These are phyloP conservation scores for Phanerodontia chrysosporium DNA, from an alignment of 768 basidiomycete genomes.

Conservation along the genomic window DNA sequence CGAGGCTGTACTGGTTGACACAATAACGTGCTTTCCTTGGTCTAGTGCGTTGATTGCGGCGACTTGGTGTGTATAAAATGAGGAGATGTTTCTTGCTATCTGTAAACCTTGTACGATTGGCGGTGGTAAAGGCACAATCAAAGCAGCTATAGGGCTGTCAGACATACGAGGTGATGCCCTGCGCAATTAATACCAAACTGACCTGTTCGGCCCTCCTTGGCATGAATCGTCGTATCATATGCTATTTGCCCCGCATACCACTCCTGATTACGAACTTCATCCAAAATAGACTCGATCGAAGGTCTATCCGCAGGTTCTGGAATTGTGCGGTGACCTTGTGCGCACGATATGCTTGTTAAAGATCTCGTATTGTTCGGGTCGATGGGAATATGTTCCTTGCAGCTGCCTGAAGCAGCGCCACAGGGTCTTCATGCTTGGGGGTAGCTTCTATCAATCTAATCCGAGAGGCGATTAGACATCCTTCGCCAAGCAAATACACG, in stretches of 20 bases:
- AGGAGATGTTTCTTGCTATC: constrained; percentile 53
- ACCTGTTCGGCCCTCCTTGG: constrained; percentile 53
- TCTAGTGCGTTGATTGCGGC: constrained; percentile 63
- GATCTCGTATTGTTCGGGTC: constrained; percentile 36
- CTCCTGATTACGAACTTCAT: constrained; percentile 49
- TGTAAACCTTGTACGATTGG: constrained; percentile 51
- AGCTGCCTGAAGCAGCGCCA: constrained; percentile 58
- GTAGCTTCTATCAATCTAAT: constrained; percentile 57
- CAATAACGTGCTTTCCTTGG: constrained; percentile 66
- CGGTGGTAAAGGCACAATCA: constrained; percentile 56
- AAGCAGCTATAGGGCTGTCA: constrained; percentile 30
- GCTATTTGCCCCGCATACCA: constrained; percentile 75
- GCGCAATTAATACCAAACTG: constrained; percentile 1
- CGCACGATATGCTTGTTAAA: background rate
- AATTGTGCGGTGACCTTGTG: constrained; percentile 21
- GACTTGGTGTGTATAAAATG: constrained; percentile 69
- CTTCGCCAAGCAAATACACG: background rate
- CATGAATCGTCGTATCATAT: constrained; percentile 48
- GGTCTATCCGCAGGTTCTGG: constrained; percentile 50
- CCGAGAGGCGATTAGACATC: background rate
- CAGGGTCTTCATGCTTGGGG: constrained; percentile 52
- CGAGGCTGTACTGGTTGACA: constrained; percentile 87
- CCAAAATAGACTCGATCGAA: constrained; percentile 53
- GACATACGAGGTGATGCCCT: background rate
- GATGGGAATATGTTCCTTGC: constrained; percentile 70